Evolutionary conservation across 768 basidiomycete genomes (phyloP).

Genomic region (Neoboletus subvelutipes): DNA sequence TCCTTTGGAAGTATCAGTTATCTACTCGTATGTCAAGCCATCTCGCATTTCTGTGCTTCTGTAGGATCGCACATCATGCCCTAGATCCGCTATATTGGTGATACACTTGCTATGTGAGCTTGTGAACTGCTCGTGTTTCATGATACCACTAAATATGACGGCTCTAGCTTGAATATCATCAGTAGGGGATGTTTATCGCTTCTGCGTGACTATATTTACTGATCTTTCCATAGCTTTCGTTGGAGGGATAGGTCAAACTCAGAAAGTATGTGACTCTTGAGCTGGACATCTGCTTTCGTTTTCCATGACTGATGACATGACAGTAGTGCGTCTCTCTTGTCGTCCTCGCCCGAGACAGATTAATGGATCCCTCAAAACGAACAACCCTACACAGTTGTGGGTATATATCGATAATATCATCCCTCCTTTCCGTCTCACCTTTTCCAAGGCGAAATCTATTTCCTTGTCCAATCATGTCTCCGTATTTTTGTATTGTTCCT

Average conservation of each 20-base stretch:
- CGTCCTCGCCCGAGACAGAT: background rate
- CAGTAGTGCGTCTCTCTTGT: constrained; percentile 6
- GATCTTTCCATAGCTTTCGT: constrained; percentile 15
- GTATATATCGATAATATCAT: background rate
- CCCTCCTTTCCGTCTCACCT: background rate
- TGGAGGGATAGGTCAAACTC: constrained; percentile 1
- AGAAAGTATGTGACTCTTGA: constrained; percentile 3
- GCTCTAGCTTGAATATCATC: constrained; percentile 14
- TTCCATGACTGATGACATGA: background rate
- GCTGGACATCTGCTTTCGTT: background rate
- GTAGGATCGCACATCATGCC: background rate
- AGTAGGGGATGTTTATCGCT: background rate
- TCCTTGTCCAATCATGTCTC: constrained; percentile 4
- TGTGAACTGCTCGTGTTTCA: background rate
- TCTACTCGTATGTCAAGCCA: constrained; percentile 17
- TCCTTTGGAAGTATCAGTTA: constrained; percentile 22
- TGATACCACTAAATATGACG: background rate
- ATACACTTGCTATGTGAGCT: constrained; percentile 20
- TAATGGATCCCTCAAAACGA: background rate
- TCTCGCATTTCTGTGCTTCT: background rate
- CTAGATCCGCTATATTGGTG: constrained; percentile 27
- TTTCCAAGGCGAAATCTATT: constrained; percentile 10
- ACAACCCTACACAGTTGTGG: background rate
- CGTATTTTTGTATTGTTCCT: background rate
- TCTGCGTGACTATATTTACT: background rate